Evolutionary conservation across 176 grass and related monocot species (phyloP).

Genomic region (Aegilops sharonensis): DNA sequence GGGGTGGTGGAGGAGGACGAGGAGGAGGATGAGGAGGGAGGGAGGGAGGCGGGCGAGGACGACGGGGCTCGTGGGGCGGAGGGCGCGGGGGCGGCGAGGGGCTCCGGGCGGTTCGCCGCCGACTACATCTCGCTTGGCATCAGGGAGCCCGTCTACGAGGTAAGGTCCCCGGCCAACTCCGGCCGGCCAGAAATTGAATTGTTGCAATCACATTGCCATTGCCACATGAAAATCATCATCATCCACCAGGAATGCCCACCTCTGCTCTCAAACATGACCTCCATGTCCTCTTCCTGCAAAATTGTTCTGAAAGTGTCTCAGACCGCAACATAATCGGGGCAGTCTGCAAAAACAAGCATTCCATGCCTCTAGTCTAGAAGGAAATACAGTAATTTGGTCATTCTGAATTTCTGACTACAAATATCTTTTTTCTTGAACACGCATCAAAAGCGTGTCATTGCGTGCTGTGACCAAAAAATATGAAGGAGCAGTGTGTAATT

Average conservation of each 20-base stretch:
- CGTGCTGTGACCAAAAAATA: neutral
- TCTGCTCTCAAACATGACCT: neutral
- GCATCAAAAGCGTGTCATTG: neutral
- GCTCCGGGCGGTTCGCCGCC: conserved; percentile 25
- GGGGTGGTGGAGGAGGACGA: conserved; percentile 15
- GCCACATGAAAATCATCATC: neutral
- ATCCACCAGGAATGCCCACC: neutral
- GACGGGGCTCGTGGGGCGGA: conserved; percentile 6
- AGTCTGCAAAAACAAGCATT: neutral
- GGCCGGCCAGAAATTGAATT: neutral
- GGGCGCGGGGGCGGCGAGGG: conserved; percentile 21
- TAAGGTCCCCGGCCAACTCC: conserved; percentile 11
- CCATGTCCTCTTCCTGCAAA: neutral
- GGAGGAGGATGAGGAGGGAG: neutral
- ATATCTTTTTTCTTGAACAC: neutral
- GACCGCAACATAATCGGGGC: neutral
- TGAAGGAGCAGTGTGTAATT: neutral
- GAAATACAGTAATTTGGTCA: neutral
- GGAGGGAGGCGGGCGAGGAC: neutral
- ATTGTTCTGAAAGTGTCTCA: neutral
- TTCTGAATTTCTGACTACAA: neutral
- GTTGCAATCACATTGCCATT: neutral
- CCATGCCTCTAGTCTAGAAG: neutral
- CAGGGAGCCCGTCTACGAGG: conserved; percentile 92
- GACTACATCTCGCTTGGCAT: conserved; percentile 82